A percentile compares a stretch with the other conserved stretches of the same genome.
phyloP scores from a whole-genome alignment of 768 basidiomycete genomes.

The Hysterangium stoloniferum region DNA sequence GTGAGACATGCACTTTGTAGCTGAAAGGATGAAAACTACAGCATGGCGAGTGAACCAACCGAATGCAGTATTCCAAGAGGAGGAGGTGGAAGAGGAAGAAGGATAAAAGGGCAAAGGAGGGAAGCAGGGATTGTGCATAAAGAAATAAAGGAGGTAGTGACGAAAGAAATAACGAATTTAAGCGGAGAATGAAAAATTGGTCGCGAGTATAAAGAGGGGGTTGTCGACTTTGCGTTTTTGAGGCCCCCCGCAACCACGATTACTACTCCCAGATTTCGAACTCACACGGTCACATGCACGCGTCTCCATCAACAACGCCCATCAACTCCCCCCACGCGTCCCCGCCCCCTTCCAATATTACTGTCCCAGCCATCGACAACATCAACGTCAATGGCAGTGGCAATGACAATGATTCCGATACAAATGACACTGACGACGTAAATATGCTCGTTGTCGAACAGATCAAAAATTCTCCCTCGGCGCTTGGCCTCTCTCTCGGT shows the following conservation, averaged over 20 bases:
- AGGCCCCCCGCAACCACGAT: slow-evolving; percentile 15
- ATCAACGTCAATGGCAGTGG: too few species aligned
- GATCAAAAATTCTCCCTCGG: too few species aligned
- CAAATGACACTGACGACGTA: too few species aligned
- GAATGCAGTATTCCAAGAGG: slow-evolving; percentile 71
- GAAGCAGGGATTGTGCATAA: slow-evolving; percentile 16
- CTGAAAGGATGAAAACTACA: slow-evolving; percentile 28
- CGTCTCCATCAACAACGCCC: slow-evolving; percentile 11
- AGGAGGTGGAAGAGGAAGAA: slow-evolving; percentile 47
- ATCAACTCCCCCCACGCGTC: slow-evolving; percentile 38
- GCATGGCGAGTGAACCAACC: slow-evolving; percentile 86
- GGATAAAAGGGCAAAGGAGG: slow-evolving; percentile 40
- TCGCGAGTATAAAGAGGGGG: slow-evolving; percentile 11
- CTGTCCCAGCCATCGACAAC: slow-evolving; percentile 37
- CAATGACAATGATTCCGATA: too few species aligned
- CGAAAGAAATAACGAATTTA: slow-evolving; percentile 18
- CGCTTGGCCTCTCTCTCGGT: slow-evolving; percentile 10
- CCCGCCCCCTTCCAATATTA: slow-evolving; percentile 40
- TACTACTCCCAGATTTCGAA: slow-evolving; percentile 46
- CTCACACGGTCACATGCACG: slow-evolving; percentile 13
- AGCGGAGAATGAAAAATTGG: slow-evolving; percentile 38
- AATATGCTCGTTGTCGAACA: too few species aligned
- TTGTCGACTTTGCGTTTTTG: not conserved
- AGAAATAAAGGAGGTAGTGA: slow-evolving; percentile 14
- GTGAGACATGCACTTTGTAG: not conserved